These are phyloP conservation scores for Amanita pallidorosea DNA, from an alignment of 768 basidiomycete genomes.

Conservation along the genomic window DNA sequence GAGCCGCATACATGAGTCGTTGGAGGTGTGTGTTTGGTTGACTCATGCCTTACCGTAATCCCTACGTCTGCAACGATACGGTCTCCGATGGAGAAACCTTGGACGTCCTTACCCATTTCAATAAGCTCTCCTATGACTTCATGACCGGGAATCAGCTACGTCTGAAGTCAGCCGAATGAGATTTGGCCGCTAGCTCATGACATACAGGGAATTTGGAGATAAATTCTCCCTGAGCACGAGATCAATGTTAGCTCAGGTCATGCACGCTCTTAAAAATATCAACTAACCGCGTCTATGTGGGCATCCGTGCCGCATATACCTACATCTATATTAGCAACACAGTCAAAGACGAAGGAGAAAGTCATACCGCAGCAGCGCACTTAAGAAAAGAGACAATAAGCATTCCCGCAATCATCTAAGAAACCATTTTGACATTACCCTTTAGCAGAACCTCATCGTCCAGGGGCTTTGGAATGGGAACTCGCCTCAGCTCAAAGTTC, in stretches of 20 bases:
- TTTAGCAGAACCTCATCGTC: slow-evolving; percentile 71
- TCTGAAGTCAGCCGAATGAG: not conserved
- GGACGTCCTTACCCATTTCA: slow-evolving; percentile 71
- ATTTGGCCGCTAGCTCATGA: not conserved
- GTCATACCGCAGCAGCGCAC: slow-evolving; percentile 4
- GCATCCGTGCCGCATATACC: slow-evolving; percentile 55
- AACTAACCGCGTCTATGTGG: slow-evolving; percentile 46
- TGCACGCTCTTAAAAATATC: not conserved
- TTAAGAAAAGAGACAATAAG: not conserved
- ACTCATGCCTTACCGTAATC: slow-evolving; percentile 44
- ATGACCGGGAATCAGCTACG: slow-evolving; percentile 61
- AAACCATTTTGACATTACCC: slow-evolving; percentile 26
- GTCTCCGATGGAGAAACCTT: slow-evolving; percentile 67
- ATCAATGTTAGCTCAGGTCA: not conserved
- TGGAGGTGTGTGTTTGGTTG: slow-evolving; percentile 18
- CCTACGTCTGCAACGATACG: slow-evolving; percentile 75
- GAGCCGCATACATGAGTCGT: not conserved
- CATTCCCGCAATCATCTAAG: not conserved
- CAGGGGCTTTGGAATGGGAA: slow-evolving; percentile 53
- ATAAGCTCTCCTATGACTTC: slow-evolving; percentile 67
- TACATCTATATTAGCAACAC: not conserved
- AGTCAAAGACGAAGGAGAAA: not conserved
- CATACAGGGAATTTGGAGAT: slow-evolving; percentile 49
- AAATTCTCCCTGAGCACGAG: slow-evolving; percentile 33
- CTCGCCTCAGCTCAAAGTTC: slow-evolving; percentile 55